A percentile compares a stretch with the other conserved stretches of the same genome.
phyloP scores from a whole-genome alignment of 768 basidiomycete genomes.

The Leccinellum luteum region DNA sequence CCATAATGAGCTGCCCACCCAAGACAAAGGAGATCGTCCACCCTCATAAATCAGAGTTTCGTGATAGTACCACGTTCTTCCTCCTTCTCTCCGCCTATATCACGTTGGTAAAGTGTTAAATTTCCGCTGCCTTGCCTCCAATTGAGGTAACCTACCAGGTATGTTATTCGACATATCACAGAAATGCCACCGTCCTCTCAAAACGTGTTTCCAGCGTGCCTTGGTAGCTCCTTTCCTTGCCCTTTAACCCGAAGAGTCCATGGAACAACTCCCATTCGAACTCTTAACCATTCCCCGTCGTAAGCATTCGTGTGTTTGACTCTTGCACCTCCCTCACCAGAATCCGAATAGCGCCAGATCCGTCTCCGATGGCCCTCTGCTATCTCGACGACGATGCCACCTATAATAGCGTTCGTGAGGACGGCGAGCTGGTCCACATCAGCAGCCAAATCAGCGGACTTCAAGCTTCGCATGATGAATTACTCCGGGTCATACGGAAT shows the following conservation, averaged over 20 bases:
- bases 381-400: slow-evolving; percentile 22
- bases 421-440: slow-evolving; percentile 29
- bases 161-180: slow-evolving; percentile 19
- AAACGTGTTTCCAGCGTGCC: slow-evolving; percentile 33
- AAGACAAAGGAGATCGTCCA: slow-evolving; percentile 5
- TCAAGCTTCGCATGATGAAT: slow-evolving; percentile 29
- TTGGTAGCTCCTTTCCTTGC: slow-evolving; percentile 14
- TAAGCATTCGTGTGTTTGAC: slow-evolving; percentile 12
- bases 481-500: slow-evolving; percentile 23
- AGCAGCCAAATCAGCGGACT: slow-evolving; percentile 24
- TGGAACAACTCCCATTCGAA: slow-evolving; percentile 22
- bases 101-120: slow-evolving; percentile 14
- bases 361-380: slow-evolving; percentile 27
- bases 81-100: slow-evolving; percentile 4
- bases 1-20: not conserved
- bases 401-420: not conserved
- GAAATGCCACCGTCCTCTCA: slow-evolving; percentile 9
- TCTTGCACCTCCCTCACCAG: slow-evolving; percentile 3
- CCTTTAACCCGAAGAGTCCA: slow-evolving; percentile 26
- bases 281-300: slow-evolving; percentile 19
- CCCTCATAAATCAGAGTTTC: slow-evolving; percentile 9
- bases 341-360: slow-evolving; percentile 5
- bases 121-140: slow-evolving; percentile 21
- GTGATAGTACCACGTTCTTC: not conserved
- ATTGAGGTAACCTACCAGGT: slow-evolving; percentile 15